Conservation (phyloP, 1,284 basidiomycete genomes). For the Cronartium quercuum region DNA sequence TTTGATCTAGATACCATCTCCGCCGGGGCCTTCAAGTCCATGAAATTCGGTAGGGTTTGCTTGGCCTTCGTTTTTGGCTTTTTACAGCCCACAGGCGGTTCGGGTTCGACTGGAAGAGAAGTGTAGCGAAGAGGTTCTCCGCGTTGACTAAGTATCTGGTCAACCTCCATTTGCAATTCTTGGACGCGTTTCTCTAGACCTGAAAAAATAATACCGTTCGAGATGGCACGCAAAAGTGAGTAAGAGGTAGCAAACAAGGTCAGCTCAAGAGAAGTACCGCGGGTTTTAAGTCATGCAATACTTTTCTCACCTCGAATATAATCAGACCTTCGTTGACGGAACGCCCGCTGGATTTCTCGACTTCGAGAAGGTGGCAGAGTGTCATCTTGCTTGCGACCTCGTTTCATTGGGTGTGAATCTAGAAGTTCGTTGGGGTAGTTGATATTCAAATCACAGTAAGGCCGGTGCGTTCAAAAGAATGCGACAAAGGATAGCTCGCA, state of each 20-base stretch:
- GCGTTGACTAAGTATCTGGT: constrained; percentile 14
- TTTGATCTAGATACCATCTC: background rate
- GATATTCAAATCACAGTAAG: no score
- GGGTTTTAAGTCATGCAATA: no score
- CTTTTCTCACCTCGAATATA: constrained; percentile 56
- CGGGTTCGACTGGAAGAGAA: background rate
- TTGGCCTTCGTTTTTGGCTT: constrained; percentile 23
- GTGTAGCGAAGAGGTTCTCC: constrained; percentile 24
- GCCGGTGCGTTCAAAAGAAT: no score
- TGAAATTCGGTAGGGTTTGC: constrained; percentile 12
- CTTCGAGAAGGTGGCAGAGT: constrained; percentile 84
- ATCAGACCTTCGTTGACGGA: constrained; percentile 78
- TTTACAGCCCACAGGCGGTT: constrained; percentile 14
- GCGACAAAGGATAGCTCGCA: no score
- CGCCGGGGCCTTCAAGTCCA: constrained; percentile 1
- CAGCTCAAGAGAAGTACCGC: background rate
- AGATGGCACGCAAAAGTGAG: background rate
- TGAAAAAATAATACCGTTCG: background rate
- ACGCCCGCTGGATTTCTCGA: constrained; percentile 83
- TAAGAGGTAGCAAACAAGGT: background rate
- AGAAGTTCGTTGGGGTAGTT: no score
- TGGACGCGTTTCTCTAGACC: constrained; percentile 21
- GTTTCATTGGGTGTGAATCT: constrained; percentile 37
- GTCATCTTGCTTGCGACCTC: constrained; percentile 84
- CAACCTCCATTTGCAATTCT: constrained; percentile 24